These are phyloP conservation scores for Penicillium paxilli DNA, from an alignment of 495 filamentous ascomycete genomes.

Conservation along the genomic window DNA sequence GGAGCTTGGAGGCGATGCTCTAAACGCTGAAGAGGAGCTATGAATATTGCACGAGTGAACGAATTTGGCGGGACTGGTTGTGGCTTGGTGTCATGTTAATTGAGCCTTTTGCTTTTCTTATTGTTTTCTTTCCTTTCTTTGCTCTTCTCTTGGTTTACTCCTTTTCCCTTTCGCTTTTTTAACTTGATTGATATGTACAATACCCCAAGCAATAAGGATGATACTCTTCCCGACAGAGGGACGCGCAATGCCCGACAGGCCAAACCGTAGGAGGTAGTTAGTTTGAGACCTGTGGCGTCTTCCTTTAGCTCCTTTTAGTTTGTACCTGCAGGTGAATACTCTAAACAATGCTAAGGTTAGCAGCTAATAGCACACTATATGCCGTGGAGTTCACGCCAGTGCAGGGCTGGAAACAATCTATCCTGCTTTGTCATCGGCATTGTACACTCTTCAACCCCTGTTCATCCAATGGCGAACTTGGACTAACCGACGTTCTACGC, in stretches of 20 bases:
- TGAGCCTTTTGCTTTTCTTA: slow-evolving; percentile 13
- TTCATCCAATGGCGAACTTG: background rate
- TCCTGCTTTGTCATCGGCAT: background rate
- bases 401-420: background rate
- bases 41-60: slow-evolving; percentile 16
- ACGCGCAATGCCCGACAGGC: slow-evolving; percentile 9
- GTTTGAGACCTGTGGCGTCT: slow-evolving; percentile 7
- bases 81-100: slow-evolving; percentile 18
- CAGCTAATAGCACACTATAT: too few species aligned
- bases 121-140: background rate
- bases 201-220: background rate
- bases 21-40: slow-evolving; percentile 35
- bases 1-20: slow-evolving; percentile 61
- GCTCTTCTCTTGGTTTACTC: background rate
- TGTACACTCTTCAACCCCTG: background rate
- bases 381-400: background rate
- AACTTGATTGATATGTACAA: background rate
- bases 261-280: slow-evolving; percentile 4
- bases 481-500: background rate
- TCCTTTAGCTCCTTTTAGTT: background rate
- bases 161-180: background rate
- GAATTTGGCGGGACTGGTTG: slow-evolving; percentile 2
- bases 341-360: too few species aligned
- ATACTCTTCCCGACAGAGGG: slow-evolving; percentile 10
- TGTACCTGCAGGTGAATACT: too few species aligned